A percentile compares a stretch with the other conserved stretches of the same genome.
These are phyloP conservation scores for Colletotrichum musicola DNA, from an alignment of 2,329 filamentous ascomycete species.

Conservation along the genomic window DNA sequence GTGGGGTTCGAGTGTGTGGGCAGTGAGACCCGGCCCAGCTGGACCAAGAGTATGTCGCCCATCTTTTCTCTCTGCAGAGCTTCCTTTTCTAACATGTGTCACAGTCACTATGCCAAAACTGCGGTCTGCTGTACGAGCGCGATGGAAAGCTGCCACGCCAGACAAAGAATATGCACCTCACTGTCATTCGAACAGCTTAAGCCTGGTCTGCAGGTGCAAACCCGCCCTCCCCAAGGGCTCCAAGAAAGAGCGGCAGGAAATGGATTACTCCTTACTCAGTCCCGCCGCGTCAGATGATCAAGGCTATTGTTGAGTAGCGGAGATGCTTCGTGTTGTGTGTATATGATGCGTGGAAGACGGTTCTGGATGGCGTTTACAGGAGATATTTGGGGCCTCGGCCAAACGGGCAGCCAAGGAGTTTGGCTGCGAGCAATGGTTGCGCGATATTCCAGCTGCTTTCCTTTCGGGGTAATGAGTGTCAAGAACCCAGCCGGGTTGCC, in stretches of 20 bases:
- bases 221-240: not conserved
- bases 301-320: not conserved
- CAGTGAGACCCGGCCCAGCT: slow-evolving; percentile 88
- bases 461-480: slow-evolving; percentile 33
- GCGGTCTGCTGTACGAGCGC: slow-evolving; percentile 88
- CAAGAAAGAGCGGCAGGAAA: not conserved
- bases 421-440: slow-evolving; percentile 29
- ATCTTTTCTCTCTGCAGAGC: slow-evolving; percentile 39
- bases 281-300: slow-evolving; percentile 48
- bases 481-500: not conserved
- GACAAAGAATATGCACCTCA: slow-evolving; percentile 40
- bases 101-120: slow-evolving; percentile 92
- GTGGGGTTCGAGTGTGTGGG: slow-evolving; percentile 93
- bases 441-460: slow-evolving; percentile 36
- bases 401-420: slow-evolving; percentile 36
- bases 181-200: slow-evolving; percentile 36
- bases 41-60: slow-evolving; percentile 79
- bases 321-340: slow-evolving; percentile 16
- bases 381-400: slow-evolving; percentile 30
- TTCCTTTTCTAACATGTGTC: slow-evolving; percentile 3
- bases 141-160: slow-evolving; percentile 79
- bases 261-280: not conserved
- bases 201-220: not conserved
- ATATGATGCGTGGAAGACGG: slow-evolving; percentile 26
- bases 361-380: slow-evolving; percentile 33